Percentiles rank a stretch among this genome's conserved stretches.
Evolutionary conservation across 352 stramenopile species (phyloP).

Genomic region (Phytophthora palmivora): DNA sequence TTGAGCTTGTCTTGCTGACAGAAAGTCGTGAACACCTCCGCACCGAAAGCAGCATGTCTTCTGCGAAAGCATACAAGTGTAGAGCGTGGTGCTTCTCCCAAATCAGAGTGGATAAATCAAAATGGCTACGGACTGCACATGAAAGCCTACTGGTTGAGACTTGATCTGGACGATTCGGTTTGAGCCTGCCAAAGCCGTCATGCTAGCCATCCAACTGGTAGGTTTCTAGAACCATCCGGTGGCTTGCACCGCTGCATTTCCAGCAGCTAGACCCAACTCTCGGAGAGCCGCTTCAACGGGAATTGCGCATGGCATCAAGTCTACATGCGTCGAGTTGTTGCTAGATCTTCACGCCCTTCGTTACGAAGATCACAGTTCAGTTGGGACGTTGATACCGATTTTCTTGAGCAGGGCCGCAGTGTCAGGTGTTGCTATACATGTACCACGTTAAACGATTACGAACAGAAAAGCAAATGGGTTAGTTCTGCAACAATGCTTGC

Average conservation of each 20-base stretch:
- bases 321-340: constrained; percentile 6
- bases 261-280: constrained; percentile 1
- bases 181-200: constrained; percentile 13
- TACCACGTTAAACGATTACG: constrained; percentile 12
- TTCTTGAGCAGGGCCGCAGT: constrained; percentile 51
- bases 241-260: constrained; percentile 6
- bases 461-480: constrained; percentile 16
- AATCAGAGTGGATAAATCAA: constrained; percentile 22
- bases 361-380: constrained; percentile 22
- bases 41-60: constrained; percentile 25
- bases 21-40: constrained; percentile 11
- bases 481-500: not conserved
- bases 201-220: constrained; percentile 18
- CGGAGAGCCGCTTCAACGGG: constrained; percentile 3
- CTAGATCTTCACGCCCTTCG: not conserved
- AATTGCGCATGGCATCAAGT: constrained; percentile 2
- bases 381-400: constrained; percentile 51
- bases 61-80: constrained; percentile 11
- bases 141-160: not conserved
- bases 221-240: constrained; percentile 14
- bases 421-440: constrained; percentile 39
- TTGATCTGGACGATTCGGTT: not conserved
- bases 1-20: constrained; percentile 3
- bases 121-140: constrained; percentile 14
- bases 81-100: constrained; percentile 9